Conservation (phyloP, 2,329 filamentous ascomycete species). For the Macrophomina tecta region DNA sequence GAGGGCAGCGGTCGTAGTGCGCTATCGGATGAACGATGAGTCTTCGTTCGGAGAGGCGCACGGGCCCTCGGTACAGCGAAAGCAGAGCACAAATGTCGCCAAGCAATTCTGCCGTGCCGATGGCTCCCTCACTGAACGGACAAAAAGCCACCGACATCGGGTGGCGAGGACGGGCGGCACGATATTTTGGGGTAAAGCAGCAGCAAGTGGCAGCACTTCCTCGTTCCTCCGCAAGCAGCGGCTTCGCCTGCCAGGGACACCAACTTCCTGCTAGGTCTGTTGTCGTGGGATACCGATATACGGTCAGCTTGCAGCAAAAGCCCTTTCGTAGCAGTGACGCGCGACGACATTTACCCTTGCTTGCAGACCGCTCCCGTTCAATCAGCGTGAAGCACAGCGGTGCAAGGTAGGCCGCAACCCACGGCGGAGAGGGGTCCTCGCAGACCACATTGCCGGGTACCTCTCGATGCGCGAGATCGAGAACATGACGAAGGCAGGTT, state of each 20-base stretch:
- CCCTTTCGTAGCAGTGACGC: background rate
- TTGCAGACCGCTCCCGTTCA: slow-evolving; percentile 1
- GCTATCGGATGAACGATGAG: background rate
- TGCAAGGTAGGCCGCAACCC: too few species aligned
- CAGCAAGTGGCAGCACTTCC: background rate
- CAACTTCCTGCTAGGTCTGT: background rate
- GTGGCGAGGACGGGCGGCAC: background rate
- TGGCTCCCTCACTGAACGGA: too few species aligned
- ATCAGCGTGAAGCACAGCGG: background rate
- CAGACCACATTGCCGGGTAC: too few species aligned
- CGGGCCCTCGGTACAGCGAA: too few species aligned
- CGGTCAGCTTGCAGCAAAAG: background rate
- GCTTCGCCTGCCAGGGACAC: background rate
- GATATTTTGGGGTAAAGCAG: too few species aligned
- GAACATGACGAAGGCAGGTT: background rate
- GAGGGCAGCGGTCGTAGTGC: background rate
- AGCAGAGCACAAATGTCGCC: too few species aligned
- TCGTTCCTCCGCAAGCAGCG: background rate
- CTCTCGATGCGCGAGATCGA: too few species aligned
- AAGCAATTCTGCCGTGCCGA: too few species aligned
- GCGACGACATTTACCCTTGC: background rate
- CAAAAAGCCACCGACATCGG: background rate
- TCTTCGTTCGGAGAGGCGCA: background rate
- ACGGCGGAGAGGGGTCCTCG: too few species aligned
- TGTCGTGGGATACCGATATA: background rate